A percentile compares a stretch with the other conserved stretches of the same genome.
These are phyloP conservation scores for Dicorynia guianensis DNA, from an alignment of 306 rosid species.

Conservation along the genomic window DNA sequence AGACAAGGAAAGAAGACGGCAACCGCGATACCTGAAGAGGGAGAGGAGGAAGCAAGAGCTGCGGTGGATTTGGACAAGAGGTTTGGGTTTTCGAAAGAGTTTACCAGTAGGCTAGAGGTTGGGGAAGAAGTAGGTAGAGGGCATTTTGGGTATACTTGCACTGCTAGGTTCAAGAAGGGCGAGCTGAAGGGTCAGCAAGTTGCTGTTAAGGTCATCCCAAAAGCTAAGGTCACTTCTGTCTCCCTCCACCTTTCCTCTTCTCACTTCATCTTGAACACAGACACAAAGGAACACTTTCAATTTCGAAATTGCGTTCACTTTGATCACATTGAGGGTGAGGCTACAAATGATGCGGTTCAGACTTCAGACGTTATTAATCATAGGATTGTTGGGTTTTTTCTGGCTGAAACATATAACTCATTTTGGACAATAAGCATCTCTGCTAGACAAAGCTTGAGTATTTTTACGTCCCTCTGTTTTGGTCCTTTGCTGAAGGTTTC, in stretches of 20 bases:
- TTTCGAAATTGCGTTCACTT: background rate
- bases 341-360: background rate
- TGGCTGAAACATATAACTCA: background rate
- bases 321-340: background rate
- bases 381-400: background rate
- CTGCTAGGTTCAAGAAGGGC: slow-evolving; percentile 74
- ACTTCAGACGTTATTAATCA: background rate
- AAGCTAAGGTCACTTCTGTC: slow-evolving; percentile 57
- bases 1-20: slow-evolving; percentile 62
- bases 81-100: slow-evolving; percentile 75
- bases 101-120: slow-evolving; percentile 61
- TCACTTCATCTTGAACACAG: background rate
- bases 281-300: background rate
- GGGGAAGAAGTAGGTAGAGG: slow-evolving; percentile 71
- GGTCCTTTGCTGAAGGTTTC: slow-evolving; percentile 21
- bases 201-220: slow-evolving; percentile 73
- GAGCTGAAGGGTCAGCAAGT: slow-evolving; percentile 69
- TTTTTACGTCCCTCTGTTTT: background rate
- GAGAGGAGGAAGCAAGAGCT: slow-evolving; percentile 49
- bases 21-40: slow-evolving; percentile 65
- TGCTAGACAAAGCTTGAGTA: background rate
- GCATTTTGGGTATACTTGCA: slow-evolving; percentile 83
- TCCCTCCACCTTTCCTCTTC: background rate
- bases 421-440: background rate
- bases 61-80: slow-evolving; percentile 71